Evolutionary conservation across 1,284 basidiomycete genomes (phyloP).

Genomic region (Malassezia obtusa): DNA sequence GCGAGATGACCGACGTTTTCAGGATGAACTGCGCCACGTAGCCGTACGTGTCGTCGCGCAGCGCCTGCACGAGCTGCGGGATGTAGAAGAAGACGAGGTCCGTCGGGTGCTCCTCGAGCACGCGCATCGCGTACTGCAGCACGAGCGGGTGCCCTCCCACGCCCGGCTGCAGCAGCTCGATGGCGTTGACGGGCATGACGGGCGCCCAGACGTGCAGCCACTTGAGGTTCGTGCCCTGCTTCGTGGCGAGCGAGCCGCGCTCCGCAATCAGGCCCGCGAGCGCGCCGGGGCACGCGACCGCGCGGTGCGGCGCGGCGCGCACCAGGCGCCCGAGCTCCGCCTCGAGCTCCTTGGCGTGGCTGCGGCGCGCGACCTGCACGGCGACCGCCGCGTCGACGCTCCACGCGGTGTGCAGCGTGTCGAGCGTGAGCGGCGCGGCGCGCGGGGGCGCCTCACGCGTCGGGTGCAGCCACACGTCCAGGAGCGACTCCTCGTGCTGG

Average conservation of each 20-base stretch:
- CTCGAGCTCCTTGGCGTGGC: slow-evolving; percentile 60
- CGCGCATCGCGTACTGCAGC: slow-evolving; percentile 92
- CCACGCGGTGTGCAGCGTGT: slow-evolving; percentile 56
- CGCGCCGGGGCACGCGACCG: slow-evolving; percentile 68
- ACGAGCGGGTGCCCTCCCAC: slow-evolving; percentile 62
- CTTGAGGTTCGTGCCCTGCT: slow-evolving; percentile 50
- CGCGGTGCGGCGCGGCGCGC: slow-evolving; percentile 62
- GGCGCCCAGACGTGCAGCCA: slow-evolving; percentile 79
- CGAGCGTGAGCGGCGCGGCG: slow-evolving; percentile 32
- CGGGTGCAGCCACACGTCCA: slow-evolving; percentile 86
- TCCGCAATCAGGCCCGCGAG: slow-evolving; percentile 62
- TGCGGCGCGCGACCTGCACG: slow-evolving; percentile 72
- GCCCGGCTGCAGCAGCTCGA: slow-evolving; percentile 38
- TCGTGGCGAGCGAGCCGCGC: slow-evolving; percentile 50
- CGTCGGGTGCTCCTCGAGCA: slow-evolving; percentile 87
- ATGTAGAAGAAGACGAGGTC: slow-evolving; percentile 97
- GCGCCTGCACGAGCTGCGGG: slow-evolving; percentile 92
- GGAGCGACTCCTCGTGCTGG: slow-evolving; percentile 76
- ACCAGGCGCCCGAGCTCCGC: slow-evolving; percentile 68
- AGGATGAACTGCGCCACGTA: slow-evolving; percentile 94
- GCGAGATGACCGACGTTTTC: slow-evolving; percentile 93
- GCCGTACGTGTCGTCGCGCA: slow-evolving; percentile 65
- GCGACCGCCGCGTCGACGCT: slow-evolving; percentile 70
- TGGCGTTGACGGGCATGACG: slow-evolving; percentile 63
- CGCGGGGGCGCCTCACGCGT: slow-evolving; percentile 56